Base-by-base conservation (phyloP, 2,329 filamentous ascomycete species). In the Claviceps cyperi region DNA sequence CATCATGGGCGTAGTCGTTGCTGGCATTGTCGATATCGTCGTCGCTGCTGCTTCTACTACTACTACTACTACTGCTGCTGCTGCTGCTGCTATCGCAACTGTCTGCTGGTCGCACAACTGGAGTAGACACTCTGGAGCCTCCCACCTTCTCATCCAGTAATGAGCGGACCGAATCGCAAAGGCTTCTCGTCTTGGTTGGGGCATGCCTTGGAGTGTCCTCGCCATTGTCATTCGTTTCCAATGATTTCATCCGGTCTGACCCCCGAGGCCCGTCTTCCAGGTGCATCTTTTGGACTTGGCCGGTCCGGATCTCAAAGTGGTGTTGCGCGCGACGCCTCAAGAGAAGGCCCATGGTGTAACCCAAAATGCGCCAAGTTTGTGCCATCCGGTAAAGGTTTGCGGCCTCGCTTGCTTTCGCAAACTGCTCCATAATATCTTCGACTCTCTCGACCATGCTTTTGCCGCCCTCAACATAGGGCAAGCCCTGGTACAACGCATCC, bases 301-400 rank as follows among this genome's bases (percentile, higher is more conserved):
- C 64, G 36, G 74, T 63, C 1, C 78, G 70, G 21, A 62, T 58
- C 48, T 80, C 69, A 0, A 77, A 66, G 56, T 83, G 80, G 52
- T 77, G 78, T 43, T 77, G 71, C 1, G 75, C 77, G 28, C 80
- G 70, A 32, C 72, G 69, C 15, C 65, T 66, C 1, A 83, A 66
- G 1, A 83, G 66, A 13, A 80, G 61, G 19, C 68, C 64, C 55
- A 80, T 72, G 9, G 74, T 74, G 57, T 76, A 81, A 0, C 74
- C 72, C 19, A 83, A 59, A 13, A 82, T 70, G 32, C 78, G 73
- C 80, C 80, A 83, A 1, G 78, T 80, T 58, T 83, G 80, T 5
- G 80, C 77, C 0, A 83, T 67, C 1, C 80, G 72, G 58, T 77
- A 83, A 46, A 77, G 68, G 35, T 71, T 73, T 19, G 75, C 72